These are phyloP conservation scores for Patellifolia procumbens DNA, from an alignment of 179 eudicot species.

Conservation along the genomic window DNA sequence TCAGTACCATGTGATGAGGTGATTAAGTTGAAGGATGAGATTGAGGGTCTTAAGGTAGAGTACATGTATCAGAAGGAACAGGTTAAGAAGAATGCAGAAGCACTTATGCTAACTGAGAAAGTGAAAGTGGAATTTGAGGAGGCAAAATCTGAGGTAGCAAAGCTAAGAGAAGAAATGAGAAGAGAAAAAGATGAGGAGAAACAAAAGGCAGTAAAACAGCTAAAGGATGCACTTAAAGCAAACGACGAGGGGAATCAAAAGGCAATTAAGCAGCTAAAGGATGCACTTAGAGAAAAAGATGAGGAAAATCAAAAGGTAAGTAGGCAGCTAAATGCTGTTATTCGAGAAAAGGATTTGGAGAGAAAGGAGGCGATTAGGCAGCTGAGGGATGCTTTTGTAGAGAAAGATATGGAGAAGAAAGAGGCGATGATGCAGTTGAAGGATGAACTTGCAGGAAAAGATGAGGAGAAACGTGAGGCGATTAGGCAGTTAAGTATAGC, in stretches of 20 bases:
- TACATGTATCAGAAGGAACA: constrained; percentile 39
- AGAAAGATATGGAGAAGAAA: constrained; percentile 1
- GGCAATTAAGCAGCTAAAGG: background rate
- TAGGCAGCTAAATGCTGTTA: background rate
- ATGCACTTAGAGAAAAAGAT: constrained; percentile 2
- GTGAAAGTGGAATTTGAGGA: constrained; percentile 20
- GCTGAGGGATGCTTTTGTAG: background rate
- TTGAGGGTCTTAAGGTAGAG: constrained; percentile 42
- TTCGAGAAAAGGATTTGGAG: background rate
- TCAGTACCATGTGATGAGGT: constrained; percentile 23
- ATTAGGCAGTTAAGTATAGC: constrained; percentile 82
- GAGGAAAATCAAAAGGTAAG: background rate
- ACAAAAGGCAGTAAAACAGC: background rate
- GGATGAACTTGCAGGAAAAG: constrained; percentile 29
- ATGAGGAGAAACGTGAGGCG: constrained; percentile 54
- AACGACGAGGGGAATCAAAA: background rate
- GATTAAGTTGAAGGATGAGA: constrained; percentile 45
- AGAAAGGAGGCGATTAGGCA: background rate
- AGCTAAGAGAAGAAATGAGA: constrained; percentile 25
- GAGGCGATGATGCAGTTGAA: background rate
- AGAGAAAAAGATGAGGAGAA: constrained; percentile 13
- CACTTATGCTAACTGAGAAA: constrained; percentile 12
- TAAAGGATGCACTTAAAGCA: background rate
- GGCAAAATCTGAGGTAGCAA: constrained; percentile 12
- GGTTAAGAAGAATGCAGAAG: background rate